These are phyloP conservation scores for Hypoxylon perforatum DNA, from an alignment of 495 filamentous ascomycete species.

Conservation along the genomic window DNA sequence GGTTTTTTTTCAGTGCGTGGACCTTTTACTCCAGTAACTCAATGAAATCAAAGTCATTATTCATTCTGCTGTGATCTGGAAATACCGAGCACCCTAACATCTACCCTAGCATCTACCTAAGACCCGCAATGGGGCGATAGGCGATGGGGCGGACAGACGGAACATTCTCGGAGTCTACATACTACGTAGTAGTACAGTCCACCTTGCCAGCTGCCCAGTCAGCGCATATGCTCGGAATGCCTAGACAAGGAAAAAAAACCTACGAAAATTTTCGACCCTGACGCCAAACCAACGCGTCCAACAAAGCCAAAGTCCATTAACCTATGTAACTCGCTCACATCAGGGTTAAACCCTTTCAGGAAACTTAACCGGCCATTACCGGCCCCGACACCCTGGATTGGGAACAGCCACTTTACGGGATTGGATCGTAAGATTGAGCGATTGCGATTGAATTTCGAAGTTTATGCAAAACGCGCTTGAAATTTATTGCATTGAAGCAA, in stretches of 20 bases:
- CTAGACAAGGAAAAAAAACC: constrained; percentile 6
- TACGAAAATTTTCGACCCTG: constrained; percentile 34
- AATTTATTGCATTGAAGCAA: constrained; percentile 20
- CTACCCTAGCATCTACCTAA: too few species aligned
- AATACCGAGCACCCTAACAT: neutral
- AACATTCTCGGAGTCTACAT: constrained; percentile 30
- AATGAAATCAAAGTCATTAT: neutral
- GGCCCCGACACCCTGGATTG: constrained; percentile 13
- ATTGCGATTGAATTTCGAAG: constrained; percentile 19
- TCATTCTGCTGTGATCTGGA: neutral
- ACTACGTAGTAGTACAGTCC: too few species aligned
- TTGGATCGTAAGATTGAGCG: constrained; percentile 24
- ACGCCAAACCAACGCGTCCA: constrained; percentile 9
- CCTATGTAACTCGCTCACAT: neutral
- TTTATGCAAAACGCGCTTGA: constrained; percentile 23
- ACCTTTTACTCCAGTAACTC: neutral
- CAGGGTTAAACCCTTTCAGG: constrained; percentile 23
- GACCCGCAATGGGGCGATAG: constrained; percentile 6
- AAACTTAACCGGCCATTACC: constrained; percentile 23
- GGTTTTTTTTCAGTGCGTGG: constrained; percentile 21
- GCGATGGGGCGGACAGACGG: constrained; percentile 17
- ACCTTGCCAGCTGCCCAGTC: too few species aligned
- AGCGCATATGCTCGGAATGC: neutral
- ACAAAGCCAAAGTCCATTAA: constrained; percentile 7
- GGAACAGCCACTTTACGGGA: constrained; percentile 15